Evolutionary conservation across 108 stramenopile genomes (phyloP).

Genomic region (Skeletonema costatum): DNA sequence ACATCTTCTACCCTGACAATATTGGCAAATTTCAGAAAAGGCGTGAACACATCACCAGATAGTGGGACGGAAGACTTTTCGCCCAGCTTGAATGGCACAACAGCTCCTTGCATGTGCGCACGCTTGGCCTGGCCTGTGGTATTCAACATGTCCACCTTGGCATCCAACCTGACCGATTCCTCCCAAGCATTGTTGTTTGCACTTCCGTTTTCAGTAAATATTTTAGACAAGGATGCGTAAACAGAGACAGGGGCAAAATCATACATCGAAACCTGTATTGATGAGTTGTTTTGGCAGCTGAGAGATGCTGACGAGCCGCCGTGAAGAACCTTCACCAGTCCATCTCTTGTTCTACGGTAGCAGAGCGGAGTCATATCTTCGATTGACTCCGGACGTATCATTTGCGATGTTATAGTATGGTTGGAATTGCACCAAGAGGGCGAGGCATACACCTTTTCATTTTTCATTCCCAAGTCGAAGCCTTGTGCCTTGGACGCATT

Average conservation of each 20-base stretch:
- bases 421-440: conserved; percentile 10
- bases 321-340: conserved; percentile 19
- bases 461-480: background rate
- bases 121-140: background rate
- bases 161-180: background rate
- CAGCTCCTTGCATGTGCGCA: conserved; percentile 4
- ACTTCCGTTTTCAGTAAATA: background rate
- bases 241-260: conserved; percentile 16
- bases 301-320: conserved; percentile 17
- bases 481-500: conserved; percentile 2
- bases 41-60: background rate
- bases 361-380: conserved; percentile 17
- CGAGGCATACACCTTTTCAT: background rate
- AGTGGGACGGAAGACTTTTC: background rate
- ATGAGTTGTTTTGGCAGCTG: background rate
- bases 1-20: background rate
- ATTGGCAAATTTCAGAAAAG: background rate
- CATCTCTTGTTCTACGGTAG: conserved; percentile 14
- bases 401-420: conserved; percentile 21
- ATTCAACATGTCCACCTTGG: background rate
- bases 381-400: conserved; percentile 21
- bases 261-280: conserved; percentile 4
- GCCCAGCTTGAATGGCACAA: conserved; percentile 22
- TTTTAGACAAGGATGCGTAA: conserved; percentile 19
- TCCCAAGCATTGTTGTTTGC: background rate